Evolutionary conservation across 1,284 basidiomycete species (phyloP).

Genomic region (Abortiporus biennis): DNA sequence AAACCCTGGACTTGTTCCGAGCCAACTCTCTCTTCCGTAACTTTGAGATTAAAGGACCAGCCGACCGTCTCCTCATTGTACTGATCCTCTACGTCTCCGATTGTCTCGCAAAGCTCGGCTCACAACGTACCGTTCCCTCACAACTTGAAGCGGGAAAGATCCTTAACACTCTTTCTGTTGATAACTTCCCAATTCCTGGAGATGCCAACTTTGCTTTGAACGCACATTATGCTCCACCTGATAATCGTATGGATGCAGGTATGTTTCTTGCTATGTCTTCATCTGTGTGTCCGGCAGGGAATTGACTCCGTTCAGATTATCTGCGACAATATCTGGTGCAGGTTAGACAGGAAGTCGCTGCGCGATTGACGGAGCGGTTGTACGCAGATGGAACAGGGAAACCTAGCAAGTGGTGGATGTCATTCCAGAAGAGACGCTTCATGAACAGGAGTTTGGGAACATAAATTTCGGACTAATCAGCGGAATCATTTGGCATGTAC

Average conservation of each 20-base stretch:
- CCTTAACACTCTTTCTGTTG: constrained; percentile 88
- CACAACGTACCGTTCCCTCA: constrained; percentile 55
- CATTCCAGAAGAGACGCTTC: constrained; percentile 95
- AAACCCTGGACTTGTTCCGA: constrained; percentile 95
- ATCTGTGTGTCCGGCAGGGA: constrained; percentile 10
- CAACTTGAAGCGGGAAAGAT: constrained; percentile 87
- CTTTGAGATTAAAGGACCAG: constrained; percentile 99
- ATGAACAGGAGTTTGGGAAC: constrained; percentile 84
- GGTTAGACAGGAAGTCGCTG: constrained; percentile 86
- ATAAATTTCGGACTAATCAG: constrained; percentile 23
- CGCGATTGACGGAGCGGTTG: constrained; percentile 81
- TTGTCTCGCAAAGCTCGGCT: constrained; percentile 87
- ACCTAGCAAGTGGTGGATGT: constrained; percentile 99
- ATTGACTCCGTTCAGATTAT: constrained; percentile 48
- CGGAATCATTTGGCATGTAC: not conserved
- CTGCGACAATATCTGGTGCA: constrained; percentile 91
- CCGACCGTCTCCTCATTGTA: constrained; percentile 94
- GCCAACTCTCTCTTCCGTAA: constrained; percentile 99
- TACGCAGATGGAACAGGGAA: constrained; percentile 84
- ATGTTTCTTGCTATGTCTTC: constrained; percentile 23
- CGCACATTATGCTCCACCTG: constrained; percentile 83
- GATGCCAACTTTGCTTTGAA: constrained; percentile 96
- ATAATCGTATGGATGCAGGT: constrained; percentile 81
- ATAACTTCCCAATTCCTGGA: constrained; percentile 91
- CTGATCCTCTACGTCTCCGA: constrained; percentile 98